phyloP scores from a whole-genome alignment of 2,329 filamentous ascomycete genomes.

The Monilinia fructicola region DNA sequence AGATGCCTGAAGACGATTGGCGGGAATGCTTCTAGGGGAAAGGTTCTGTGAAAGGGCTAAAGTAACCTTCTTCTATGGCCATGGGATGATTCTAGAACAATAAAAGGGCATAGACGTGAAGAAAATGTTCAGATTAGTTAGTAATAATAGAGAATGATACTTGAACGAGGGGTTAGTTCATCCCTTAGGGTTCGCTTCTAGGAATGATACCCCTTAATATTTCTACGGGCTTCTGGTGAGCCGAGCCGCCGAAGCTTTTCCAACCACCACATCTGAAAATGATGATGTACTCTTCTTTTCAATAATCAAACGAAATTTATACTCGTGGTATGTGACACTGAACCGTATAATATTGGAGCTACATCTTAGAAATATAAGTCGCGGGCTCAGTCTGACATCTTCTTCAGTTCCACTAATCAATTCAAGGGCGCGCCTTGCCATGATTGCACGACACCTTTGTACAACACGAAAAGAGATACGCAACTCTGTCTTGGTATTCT shows the following conservation, averaged over 20 bases:
- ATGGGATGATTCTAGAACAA: not conserved
- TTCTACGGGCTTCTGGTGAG: not conserved
- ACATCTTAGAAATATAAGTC: not conserved
- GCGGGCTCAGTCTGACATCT: not conserved
- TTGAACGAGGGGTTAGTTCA: not conserved
- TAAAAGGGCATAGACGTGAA: not conserved
- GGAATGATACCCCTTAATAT: not conserved
- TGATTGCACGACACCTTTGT: not conserved
- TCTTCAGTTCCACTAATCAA: not conserved
- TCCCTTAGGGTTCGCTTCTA: not conserved
- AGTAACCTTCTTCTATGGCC: not conserved
- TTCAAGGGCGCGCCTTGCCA: not conserved
- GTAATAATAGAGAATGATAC: not conserved
- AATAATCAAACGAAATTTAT: not conserved
- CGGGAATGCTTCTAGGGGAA: not conserved
- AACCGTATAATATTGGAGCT: not conserved
- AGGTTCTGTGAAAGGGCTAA: not conserved
- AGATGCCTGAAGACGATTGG: constrained; percentile 7
- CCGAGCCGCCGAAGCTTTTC: not conserved
- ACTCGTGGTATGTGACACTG: not conserved
- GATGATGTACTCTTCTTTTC: not conserved
- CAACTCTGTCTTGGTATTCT: not conserved
- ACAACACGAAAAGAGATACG: not conserved
- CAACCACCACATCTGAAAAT: not conserved
- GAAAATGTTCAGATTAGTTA: not conserved